Percentiles rank a stretch among this genome's conserved stretches.
These are phyloP conservation scores for Coemansia sp. DNA, from an alignment of 192 early-diverging fungal species.

Conservation along the genomic window DNA sequence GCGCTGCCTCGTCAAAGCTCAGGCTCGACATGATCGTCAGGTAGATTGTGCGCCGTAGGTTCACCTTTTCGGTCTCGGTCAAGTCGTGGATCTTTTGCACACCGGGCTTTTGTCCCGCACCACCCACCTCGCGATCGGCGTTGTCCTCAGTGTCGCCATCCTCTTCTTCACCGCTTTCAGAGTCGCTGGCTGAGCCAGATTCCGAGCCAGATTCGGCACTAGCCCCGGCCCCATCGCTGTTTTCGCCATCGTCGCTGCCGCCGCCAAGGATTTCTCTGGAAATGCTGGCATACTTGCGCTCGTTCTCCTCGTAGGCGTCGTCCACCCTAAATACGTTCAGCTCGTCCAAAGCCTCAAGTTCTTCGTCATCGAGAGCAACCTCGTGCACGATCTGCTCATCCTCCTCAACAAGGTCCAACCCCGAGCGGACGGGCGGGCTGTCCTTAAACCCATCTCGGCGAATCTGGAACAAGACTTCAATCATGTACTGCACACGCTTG, in stretches of 20 bases:
- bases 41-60: constrained; percentile 88
- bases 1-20: constrained; percentile 93
- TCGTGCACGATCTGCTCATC: constrained; percentile 95
- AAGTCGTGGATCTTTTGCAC: constrained; percentile 71
- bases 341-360: constrained; percentile 73
- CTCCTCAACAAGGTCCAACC: constrained; percentile 87
- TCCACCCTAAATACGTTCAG: constrained; percentile 86
- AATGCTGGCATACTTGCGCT: constrained; percentile 76
- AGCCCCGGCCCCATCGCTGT: constrained; percentile 44
- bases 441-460: constrained; percentile 93
- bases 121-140: constrained; percentile 4
- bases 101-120: constrained; percentile 14
- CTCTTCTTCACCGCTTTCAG: constrained; percentile 37
- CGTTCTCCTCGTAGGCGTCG: constrained; percentile 74
- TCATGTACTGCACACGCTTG: constrained; percentile 94
- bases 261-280: constrained; percentile 83
- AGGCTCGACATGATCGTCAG: constrained; percentile 92
- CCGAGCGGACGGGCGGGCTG: constrained; percentile 69
- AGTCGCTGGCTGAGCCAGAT: constrained; percentile 43
- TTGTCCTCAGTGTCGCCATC: constrained; percentile 52
- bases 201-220: constrained; percentile 29
- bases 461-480: constrained; percentile 94
- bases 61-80: constrained; percentile 86
- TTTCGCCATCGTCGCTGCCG: constrained; percentile 44
- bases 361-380: constrained; percentile 77